Percentiles rank a stretch among this genome's conserved stretches.
Conservation (phyloP, 179 eudicot genomes). For the Beta corolliflora region DNA sequence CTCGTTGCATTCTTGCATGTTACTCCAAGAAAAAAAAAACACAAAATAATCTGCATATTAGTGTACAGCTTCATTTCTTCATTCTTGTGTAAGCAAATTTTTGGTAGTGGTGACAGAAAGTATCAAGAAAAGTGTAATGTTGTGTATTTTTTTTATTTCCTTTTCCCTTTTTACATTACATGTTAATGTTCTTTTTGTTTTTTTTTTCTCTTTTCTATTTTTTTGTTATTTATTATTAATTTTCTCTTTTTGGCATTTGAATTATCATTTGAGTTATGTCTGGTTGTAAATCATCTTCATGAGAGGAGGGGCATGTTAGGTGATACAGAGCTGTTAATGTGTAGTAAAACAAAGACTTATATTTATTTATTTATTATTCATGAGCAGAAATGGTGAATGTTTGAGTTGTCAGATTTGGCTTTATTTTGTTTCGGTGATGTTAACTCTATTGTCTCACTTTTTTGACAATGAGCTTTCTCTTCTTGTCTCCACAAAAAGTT, state of each 20-base stretch:
- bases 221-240: background rate
- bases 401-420: constrained; percentile 39
- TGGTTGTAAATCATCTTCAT: constrained; percentile 17
- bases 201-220: background rate
- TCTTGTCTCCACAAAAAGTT: constrained; percentile 21
- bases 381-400: constrained; percentile 15
- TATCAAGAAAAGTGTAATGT: constrained; percentile 29
- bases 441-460: constrained; percentile 18
- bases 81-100: constrained; percentile 61
- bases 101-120: constrained; percentile 49
- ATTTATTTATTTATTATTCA: background rate
- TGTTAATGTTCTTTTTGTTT: constrained; percentile 18
- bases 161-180: constrained; percentile 9
- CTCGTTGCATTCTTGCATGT: constrained; percentile 46
- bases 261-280: constrained; percentile 1
- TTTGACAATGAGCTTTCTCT: constrained; percentile 17
- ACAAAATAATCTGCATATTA: constrained; percentile 30
- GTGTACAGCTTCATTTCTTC: constrained; percentile 58
- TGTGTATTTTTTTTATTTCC: constrained; percentile 20
- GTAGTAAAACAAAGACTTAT: constrained; percentile 18
- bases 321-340: constrained; percentile 23
- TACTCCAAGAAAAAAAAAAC: constrained; percentile 20
- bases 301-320: constrained; percentile 21
- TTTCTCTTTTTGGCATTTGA: background rate
- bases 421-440: constrained; percentile 16